Evolutionary conservation across 345 rosid species (phyloP).

Genomic region (Populus pruinosa): DNA sequence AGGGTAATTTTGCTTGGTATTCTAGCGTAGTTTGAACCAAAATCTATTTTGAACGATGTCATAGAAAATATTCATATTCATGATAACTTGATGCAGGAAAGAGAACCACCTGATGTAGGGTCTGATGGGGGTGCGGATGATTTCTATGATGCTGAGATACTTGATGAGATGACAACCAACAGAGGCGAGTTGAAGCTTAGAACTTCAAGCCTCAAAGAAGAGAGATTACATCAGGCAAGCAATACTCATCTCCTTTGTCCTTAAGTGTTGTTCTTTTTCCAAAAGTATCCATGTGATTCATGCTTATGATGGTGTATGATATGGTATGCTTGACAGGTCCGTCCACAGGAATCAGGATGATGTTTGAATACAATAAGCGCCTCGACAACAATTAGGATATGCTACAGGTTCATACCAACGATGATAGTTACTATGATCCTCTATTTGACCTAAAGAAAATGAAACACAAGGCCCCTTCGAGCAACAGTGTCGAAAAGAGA

Average conservation of each 20-base stretch:
- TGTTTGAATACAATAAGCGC: neutral
- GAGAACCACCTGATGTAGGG: slow-evolving; percentile 15
- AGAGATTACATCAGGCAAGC: slow-evolving; percentile 33
- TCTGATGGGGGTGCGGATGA: slow-evolving; percentile 38
- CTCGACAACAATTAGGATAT: neutral
- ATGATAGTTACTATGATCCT: neutral
- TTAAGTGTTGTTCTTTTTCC: too few relatives aligned
- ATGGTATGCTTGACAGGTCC: slow-evolving; percentile 28
- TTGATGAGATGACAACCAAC: slow-evolving; percentile 72
- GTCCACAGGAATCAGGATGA: slow-evolving; percentile 15
- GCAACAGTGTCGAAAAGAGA: neutral
- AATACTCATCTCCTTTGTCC: neutral
- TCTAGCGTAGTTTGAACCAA: neutral
- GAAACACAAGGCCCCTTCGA: neutral
- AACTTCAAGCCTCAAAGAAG: slow-evolving; percentile 53
- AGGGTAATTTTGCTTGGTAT: neutral
- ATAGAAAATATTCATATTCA: neutral
- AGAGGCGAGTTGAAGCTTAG: slow-evolving; percentile 78
- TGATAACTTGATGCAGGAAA: slow-evolving; percentile 35
- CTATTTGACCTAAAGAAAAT: neutral
- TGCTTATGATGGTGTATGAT: neutral
- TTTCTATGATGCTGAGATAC: slow-evolving; percentile 64
- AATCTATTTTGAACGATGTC: neutral
- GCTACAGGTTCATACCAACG: neutral
- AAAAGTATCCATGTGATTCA: neutral